A percentile compares a stretch with the other conserved stretches of the same genome.
Evolutionary conservation across 257 asterid species (phyloP).

Genomic region (Solanum piurae): DNA sequence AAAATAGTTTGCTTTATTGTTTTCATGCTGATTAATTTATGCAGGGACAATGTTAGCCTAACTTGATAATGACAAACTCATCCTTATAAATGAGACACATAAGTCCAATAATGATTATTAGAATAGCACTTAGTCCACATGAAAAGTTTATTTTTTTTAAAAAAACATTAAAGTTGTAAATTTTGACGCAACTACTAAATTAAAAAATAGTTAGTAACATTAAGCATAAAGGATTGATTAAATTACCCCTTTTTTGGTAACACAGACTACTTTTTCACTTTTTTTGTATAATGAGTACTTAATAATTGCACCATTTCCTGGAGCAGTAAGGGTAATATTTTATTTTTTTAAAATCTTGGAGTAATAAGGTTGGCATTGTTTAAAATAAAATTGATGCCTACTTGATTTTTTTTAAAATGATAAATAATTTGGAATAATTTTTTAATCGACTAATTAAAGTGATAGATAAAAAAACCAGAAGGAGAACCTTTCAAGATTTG

Average conservation of each 20-base stretch:
- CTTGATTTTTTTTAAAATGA: too few species aligned
- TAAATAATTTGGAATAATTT: too few species aligned
- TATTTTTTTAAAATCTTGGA: too few species aligned
- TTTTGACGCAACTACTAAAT: neutral
- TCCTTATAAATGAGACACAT: neutral
- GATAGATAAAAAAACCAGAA: too few species aligned
- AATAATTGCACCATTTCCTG: neutral
- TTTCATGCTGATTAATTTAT: neutral
- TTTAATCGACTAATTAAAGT: too few species aligned
- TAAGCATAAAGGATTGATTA: neutral
- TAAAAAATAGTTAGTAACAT: neutral
- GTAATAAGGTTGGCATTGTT: too few species aligned
- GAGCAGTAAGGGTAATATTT: neutral
- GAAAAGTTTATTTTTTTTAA: neutral
- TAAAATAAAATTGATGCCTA: too few species aligned
- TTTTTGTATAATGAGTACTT: neutral
- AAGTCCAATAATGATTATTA: neutral
- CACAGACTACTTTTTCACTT: neutral
- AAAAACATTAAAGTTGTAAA: neutral
- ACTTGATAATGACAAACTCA: neutral
- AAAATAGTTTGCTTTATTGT: too few species aligned
- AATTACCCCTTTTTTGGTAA: neutral
- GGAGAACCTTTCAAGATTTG: too few species aligned
- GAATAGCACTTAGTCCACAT: neutral
- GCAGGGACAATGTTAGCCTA: neutral